These are phyloP conservation scores for Candida oleophila DNA, from an alignment of 805 yeast species.

Conservation along the genomic window DNA sequence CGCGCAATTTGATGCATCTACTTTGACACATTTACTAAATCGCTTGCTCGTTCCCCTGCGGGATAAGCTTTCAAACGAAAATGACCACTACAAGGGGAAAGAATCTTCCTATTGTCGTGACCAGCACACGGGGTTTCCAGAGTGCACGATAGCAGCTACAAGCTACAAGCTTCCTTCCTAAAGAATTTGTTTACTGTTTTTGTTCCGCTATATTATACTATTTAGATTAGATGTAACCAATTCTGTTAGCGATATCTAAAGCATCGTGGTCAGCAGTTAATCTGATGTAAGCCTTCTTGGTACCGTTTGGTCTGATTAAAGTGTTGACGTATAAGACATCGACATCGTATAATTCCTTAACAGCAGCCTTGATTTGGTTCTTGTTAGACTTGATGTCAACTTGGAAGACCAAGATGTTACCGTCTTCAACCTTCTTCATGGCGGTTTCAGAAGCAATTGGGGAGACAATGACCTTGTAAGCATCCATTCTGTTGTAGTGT, in stretches of 20 bases:
- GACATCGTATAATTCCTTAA: conserved; percentile 96
- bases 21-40: no score
- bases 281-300: conserved; percentile 99
- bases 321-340: conserved; percentile 95
- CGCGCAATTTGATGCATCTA: no score
- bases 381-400: conserved; percentile 97
- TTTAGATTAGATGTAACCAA: conserved; percentile 86
- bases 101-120: conserved; percentile 10
- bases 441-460: conserved; percentile 99
- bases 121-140: no score
- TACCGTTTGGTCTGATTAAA: conserved; percentile 97
- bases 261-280: conserved; percentile 99
- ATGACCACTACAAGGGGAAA: conserved; percentile 1
- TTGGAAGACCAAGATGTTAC: conserved; percentile 98
- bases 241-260: conserved; percentile 99
- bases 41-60: no score
- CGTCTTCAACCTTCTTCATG: conserved; percentile 98
- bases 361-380: conserved; percentile 97
- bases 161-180: conserved; percentile 1
- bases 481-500: conserved; percentile 95
- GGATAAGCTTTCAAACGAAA: no score
- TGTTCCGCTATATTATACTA: conserved; percentile 3
- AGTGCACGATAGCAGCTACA: no score
- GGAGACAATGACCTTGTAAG: conserved; percentile 88
- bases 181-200: background rate